Conservation (phyloP, 306 rosid species). For the Glycine tomentella region DNA sequence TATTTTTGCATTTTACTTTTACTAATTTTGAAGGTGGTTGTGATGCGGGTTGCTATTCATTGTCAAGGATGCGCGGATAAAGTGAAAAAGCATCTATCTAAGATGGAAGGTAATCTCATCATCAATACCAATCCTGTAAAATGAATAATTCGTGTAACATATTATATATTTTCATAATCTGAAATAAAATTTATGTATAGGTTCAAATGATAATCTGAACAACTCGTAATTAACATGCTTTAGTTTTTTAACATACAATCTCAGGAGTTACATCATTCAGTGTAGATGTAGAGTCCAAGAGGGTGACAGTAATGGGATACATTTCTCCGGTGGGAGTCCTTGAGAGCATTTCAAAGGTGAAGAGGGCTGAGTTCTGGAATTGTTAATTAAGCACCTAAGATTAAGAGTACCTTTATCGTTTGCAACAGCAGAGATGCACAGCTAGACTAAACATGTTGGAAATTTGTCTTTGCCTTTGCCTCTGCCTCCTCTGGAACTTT, state of each 20-base stretch:
- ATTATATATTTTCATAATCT: slow-evolving; percentile 19
- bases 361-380: slow-evolving; percentile 81
- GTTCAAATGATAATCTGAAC: no score
- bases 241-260: background rate
- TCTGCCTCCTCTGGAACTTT: no score
- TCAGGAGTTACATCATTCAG: slow-evolving; percentile 92
- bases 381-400: background rate
- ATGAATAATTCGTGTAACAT: background rate
- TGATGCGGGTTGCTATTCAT: slow-evolving; percentile 88
- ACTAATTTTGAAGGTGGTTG: slow-evolving; percentile 72
- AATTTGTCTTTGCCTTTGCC: background rate
- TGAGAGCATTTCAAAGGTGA: slow-evolving; percentile 90
- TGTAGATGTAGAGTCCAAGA: slow-evolving; percentile 81
- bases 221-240: no score
- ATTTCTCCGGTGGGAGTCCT: slow-evolving; percentile 74
- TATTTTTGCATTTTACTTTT: background rate
- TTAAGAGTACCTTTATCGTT: background rate
- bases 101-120: slow-evolving; percentile 77
- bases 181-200: no score
- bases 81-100: slow-evolving; percentile 83
- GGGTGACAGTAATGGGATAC: slow-evolving; percentile 95
- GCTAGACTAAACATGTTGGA: background rate
- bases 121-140: no score
- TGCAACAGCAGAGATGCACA: background rate
- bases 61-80: slow-evolving; percentile 97